These are phyloP conservation scores for Salix suchowensis DNA, from an alignment of 345 rosid species.

Conservation along the genomic window DNA sequence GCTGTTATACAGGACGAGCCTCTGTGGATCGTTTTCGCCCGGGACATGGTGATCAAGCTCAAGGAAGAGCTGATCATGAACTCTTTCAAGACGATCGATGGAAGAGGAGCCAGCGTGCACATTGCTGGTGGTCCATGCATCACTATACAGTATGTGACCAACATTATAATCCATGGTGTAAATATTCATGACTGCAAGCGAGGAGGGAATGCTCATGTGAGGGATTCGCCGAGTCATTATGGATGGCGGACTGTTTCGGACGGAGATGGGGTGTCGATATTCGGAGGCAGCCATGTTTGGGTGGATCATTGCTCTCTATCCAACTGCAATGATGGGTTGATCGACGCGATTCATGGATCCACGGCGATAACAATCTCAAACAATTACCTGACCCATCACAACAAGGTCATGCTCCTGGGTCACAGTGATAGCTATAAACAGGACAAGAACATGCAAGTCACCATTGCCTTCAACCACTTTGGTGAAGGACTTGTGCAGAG, in stretches of 20 bases:
- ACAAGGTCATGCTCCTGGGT: conserved; percentile 33
- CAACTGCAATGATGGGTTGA: conserved; percentile 25
- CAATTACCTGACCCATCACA: conserved; percentile 24
- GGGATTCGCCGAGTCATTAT: conserved; percentile 25
- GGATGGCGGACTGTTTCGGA: conserved; percentile 35
- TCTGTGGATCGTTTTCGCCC: conserved; percentile 19
- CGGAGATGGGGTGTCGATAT: conserved; percentile 29
- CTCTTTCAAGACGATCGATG: conserved; percentile 32
- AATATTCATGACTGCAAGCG: conserved; percentile 27
- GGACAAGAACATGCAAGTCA: conserved; percentile 29
- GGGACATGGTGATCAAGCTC: conserved; percentile 23
- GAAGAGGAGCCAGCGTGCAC: conserved; percentile 27
- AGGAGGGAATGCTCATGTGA: conserved; percentile 30
- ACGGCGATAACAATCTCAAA: conserved; percentile 29
- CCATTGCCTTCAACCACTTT: conserved; percentile 32
- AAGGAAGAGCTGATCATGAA: conserved; percentile 26
- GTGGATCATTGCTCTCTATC: conserved; percentile 30
- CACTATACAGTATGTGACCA: conserved; percentile 28
- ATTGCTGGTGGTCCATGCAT: conserved; percentile 30
- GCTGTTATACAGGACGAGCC: conserved; percentile 27
- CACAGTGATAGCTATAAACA: conserved; percentile 20
- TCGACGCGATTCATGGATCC: conserved; percentile 29
- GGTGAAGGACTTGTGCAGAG: conserved; percentile 35
- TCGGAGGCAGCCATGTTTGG: conserved; percentile 33
- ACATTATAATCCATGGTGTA: conserved; percentile 27